Base-by-base conservation (phyloP, 192 early-diverging fungal species). In the Umbelopsis sp. region DNA sequence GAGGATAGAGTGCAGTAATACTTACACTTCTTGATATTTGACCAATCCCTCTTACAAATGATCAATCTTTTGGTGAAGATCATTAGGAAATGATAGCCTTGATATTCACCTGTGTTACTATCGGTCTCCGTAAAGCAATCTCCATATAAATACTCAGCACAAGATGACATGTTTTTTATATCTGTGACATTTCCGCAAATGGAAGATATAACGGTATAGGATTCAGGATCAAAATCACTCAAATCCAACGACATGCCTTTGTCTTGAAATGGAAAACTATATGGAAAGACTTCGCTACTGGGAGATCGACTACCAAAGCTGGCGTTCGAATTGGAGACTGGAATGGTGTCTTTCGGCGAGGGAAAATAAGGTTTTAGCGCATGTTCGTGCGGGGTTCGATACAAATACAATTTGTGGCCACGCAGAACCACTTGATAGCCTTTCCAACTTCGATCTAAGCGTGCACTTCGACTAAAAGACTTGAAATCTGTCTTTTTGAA, bases 331-430 rank as follows among this genome's bases (percentile, higher is more conserved):
- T 61, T 25, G 2, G 55, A 61, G 30, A 35, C 33, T 6, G 55
- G 16, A 6, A 61, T 12, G 12, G 13, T 27, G 10, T 73, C 72
- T 37, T 68, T 73, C 21, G 72, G 72, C 13, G 50, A 66, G 23
- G 70, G 73, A 72, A 77, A 81, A 20, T 75, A 72, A 10, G 78
- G 50, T 64, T 70, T 73, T 3, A 80, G 66, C 53, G 85, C 85
- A 64, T 78, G 81, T 58, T 88, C 85, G 0, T 86, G 78, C 4
- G 83, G 80, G 20, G 88, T 82, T 69, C 89, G 89, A 74, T 91
- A 93, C 69, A 91, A 88, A 70, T 90, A 93, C 12, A 93, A 72
- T 70, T 93, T 93, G 67, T 88, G 88, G 3, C 90, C 90, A 76
- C 88, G 87, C 37, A 93, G 75, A 8, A 87, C 77, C 9, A 93